phyloP scores from a whole-genome alignment of 2,329 filamentous ascomycete species.

The Fusarium zealandicum region DNA sequence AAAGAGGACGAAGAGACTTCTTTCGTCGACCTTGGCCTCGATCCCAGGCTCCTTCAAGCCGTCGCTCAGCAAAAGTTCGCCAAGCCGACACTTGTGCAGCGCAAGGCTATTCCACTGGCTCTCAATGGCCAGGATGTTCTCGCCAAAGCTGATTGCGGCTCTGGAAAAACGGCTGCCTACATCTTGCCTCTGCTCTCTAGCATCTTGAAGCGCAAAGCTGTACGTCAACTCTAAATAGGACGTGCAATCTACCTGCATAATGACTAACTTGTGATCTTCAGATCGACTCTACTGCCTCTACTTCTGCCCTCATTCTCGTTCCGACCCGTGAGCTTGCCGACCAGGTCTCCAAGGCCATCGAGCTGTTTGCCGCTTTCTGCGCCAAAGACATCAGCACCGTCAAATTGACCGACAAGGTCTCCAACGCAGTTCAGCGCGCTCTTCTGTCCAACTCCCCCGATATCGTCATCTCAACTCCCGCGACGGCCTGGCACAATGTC shows the following conservation, averaged over 20 bases:
- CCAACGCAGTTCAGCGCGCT: slow-evolving; percentile 85
- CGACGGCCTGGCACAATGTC: slow-evolving; percentile 80
- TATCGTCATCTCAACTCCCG: slow-evolving; percentile 88
- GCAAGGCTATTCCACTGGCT: slow-evolving; percentile 85
- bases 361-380: slow-evolving; percentile 81
- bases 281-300: slow-evolving; percentile 61
- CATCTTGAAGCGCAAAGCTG: slow-evolving; percentile 79
- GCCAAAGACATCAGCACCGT: slow-evolving; percentile 81
- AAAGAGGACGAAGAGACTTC: slow-evolving; percentile 52
- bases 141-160: slow-evolving; percentile 92
- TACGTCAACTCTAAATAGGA: slow-evolving; percentile 43
- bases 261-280: slow-evolving; percentile 39
- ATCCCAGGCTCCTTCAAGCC: slow-evolving; percentile 84
- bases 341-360: slow-evolving; percentile 82
- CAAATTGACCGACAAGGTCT: slow-evolving; percentile 90
- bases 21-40: slow-evolving; percentile 81
- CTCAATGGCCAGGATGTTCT: slow-evolving; percentile 89
- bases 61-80: slow-evolving; percentile 84
- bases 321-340: slow-evolving; percentile 94
- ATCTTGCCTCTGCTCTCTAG: slow-evolving; percentile 86
- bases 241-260: background rate
- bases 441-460: slow-evolving; percentile 87
- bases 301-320: slow-evolving; percentile 85
- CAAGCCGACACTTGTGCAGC: slow-evolving; percentile 87
- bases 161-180: slow-evolving; percentile 97